Evolutionary conservation across 2,329 filamentous ascomycete species (phyloP).

Genomic region (Pochonia chlamydosporia): DNA sequence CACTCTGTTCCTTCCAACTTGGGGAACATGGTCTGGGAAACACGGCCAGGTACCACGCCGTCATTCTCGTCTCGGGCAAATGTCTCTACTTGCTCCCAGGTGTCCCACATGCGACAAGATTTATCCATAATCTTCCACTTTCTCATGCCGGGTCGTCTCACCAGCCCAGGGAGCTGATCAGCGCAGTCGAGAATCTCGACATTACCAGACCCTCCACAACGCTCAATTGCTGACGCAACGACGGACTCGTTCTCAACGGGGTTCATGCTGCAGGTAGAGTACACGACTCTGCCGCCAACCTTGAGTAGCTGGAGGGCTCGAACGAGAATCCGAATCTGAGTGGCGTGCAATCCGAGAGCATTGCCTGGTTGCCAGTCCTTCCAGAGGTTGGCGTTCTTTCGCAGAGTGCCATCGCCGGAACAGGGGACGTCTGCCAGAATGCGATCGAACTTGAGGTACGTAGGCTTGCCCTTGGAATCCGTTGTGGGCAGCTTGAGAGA

Average conservation of each 20-base stretch:
- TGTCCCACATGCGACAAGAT: slow-evolving; percentile 69
- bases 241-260: slow-evolving; percentile 96
- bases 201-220: slow-evolving; percentile 77
- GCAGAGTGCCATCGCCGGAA: slow-evolving; percentile 86
- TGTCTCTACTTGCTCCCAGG: slow-evolving; percentile 75
- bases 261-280: slow-evolving; percentile 99
- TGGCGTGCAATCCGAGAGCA: slow-evolving; percentile 78
- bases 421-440: slow-evolving; percentile 96
- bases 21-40: slow-evolving; percentile 83
- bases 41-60: slow-evolving; percentile 54
- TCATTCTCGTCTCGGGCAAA: slow-evolving; percentile 54
- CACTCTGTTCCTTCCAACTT: slow-evolving; percentile 46
- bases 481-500: slow-evolving; percentile 73
- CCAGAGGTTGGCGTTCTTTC: slow-evolving; percentile 94
- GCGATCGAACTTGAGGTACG: slow-evolving; percentile 93
- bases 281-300: slow-evolving; percentile 88
- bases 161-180: slow-evolving; percentile 68
- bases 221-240: slow-evolving; percentile 77
- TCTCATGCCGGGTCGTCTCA: slow-evolving; percentile 70
- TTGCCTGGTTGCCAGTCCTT: slow-evolving; percentile 89
- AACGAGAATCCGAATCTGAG: slow-evolving; percentile 84
- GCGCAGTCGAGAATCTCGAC: slow-evolving; percentile 82
- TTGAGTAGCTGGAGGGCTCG: slow-evolving; percentile 94
- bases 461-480: slow-evolving; percentile 47
- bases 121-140: slow-evolving; percentile 92